Evolutionary conservation across 331 rosid genomes (phyloP).

Genomic region (Malus hybrid): DNA sequence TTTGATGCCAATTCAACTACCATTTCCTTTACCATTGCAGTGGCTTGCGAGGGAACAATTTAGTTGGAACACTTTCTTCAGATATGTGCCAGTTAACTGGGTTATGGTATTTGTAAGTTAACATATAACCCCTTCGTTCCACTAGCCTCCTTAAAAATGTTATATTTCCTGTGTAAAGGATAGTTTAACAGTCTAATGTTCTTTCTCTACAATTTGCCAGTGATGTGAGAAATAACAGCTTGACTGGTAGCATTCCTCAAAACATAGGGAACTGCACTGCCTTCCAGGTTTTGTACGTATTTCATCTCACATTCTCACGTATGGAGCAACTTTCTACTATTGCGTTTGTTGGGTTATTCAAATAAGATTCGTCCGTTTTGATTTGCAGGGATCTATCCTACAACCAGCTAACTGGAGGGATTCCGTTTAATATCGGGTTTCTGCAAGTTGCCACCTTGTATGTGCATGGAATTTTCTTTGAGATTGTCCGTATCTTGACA

Average conservation of each 20-base stretch:
- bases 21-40: constrained; percentile 23
- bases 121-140: neutral
- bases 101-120: constrained; percentile 95
- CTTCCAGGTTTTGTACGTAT: constrained; percentile 97
- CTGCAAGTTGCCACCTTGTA: constrained; percentile 97
- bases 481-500: neutral
- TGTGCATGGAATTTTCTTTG: constrained; percentile 15
- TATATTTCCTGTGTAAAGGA: neutral
- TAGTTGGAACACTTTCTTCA: constrained; percentile 74
- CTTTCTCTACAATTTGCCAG: constrained; percentile 18
- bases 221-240: constrained; percentile 91
- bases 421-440: constrained; percentile 93
- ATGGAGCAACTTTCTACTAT: neutral
- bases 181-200: neutral
- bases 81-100: constrained; percentile 96
- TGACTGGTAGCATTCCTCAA: constrained; percentile 83
- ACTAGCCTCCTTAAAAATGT: neutral
- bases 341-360: neutral
- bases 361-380: neutral
- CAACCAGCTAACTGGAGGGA: constrained; percentile 77
- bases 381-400: constrained; percentile 83
- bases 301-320: constrained; percentile 9
- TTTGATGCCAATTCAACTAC: neutral
- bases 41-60: constrained; percentile 89
- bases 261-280: constrained; percentile 86